Base-by-base conservation (phyloP, 768 basidiomycete species). In the Cytidiella melzeri region DNA sequence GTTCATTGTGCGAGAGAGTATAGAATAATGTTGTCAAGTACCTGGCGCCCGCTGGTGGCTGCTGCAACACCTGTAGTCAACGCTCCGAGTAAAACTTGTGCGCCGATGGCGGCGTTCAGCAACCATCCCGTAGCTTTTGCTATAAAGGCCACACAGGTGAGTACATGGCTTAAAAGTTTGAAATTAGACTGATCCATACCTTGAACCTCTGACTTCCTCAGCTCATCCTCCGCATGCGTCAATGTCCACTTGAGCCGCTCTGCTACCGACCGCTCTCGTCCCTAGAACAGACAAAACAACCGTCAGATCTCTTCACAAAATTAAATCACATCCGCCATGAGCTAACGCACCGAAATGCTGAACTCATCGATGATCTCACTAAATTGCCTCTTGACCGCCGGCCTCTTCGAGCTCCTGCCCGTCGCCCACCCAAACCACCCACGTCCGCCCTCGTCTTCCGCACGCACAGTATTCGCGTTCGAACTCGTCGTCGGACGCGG, bases 61-160 rank as follows among this genome's bases (percentile, higher is more conserved):
- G 80, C 80, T 0, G 83, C 72, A 13, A 86, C 53, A 0, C 79
- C 84, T 0, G 84, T 87, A 5, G 82, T 86, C 24, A 87, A 65
- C 2, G 84, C 75, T 2, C 84, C 84, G 24, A 87, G 64, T 0
- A 82, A 34, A 3, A 87, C 78, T 59, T 87, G 85, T 30, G 83
- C 47, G 11, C 72, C 74, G 52, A 85, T 86, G 0, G 83, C 81
- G 11, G 68, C 46, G 47, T 74, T 74, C 28, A 74, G 64, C 4
- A 64, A 60, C 44, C 63, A 66, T 0, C 60, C 59, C 4, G 66
- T 66, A 42, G 49, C 52, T 47, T 57, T 45, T 6, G 71, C 73
- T 73, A 44, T 5, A 43, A 11, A 5, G 25, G 41, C 5, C 1
- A 34, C 40, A 37, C 18, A 5, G 3, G 25, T 47, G 12, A 36